Conservation (phyloP, 192 early-diverging fungal species). For the Coemansia sp. region DNA sequence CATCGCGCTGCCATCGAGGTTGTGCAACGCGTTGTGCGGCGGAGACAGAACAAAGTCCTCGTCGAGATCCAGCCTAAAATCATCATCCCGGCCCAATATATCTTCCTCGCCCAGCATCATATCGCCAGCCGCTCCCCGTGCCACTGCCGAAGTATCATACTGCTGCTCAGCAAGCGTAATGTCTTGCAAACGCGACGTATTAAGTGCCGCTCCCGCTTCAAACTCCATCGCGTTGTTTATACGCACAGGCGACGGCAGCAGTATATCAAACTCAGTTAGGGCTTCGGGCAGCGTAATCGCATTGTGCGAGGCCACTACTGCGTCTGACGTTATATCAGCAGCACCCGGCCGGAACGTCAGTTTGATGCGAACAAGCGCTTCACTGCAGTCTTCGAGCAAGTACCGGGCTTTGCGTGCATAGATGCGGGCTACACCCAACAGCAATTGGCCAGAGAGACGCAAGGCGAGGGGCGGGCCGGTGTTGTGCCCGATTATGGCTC, state of each 20-base stretch:
- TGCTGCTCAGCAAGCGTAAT: constrained; percentile 65
- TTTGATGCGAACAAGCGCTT: constrained; percentile 92
- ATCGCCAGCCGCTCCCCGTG: constrained; percentile 33
- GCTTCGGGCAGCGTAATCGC: constrained; percentile 86
- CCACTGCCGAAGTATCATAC: constrained; percentile 53
- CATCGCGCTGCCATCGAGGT: constrained; percentile 33
- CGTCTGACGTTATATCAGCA: constrained; percentile 80
- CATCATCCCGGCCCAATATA: constrained; percentile 57
- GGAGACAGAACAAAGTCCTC: constrained; percentile 49
- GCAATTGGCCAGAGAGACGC: constrained; percentile 91
- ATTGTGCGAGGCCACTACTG: constrained; percentile 65
- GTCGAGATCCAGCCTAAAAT: constrained; percentile 53
- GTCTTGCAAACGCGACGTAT: constrained; percentile 65
- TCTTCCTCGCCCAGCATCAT: constrained; percentile 50
- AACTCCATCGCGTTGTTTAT: constrained; percentile 13
- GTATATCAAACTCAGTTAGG: constrained; percentile 88
- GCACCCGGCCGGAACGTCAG: constrained; percentile 72
- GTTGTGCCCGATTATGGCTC: constrained; percentile 75
- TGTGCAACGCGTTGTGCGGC: constrained; percentile 14
- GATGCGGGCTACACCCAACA: constrained; percentile 92
- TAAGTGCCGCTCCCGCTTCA: constrained; percentile 33
- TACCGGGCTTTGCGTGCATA: constrained; percentile 96
- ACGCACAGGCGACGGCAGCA: constrained; percentile 71
- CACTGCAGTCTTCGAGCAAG: constrained; percentile 95
- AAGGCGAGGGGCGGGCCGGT: constrained; percentile 83